Percentiles rank a stretch among this genome's conserved stretches.
These are phyloP conservation scores for Primulina tabacum DNA, from an alignment of 257 asterid genomes.

Conservation along the genomic window DNA sequence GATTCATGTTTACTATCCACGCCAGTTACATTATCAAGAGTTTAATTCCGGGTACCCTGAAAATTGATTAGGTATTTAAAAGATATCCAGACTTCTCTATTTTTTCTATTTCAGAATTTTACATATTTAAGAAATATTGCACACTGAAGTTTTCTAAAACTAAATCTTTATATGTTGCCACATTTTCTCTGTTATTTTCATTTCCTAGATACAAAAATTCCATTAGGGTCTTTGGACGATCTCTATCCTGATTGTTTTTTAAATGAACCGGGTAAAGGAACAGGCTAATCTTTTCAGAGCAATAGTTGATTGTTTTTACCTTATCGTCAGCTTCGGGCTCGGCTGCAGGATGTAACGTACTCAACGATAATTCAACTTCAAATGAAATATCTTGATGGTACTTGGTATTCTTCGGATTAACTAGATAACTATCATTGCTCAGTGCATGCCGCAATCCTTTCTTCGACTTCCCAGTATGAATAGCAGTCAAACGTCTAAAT, in stretches of 20 bases:
- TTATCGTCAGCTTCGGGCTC: not conserved
- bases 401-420: constrained; percentile 27
- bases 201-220: too few relatives aligned
- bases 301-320: not conserved
- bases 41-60: not conserved
- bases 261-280: too few relatives aligned
- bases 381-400: not conserved
- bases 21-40: not conserved
- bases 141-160: too few relatives aligned
- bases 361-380: not conserved
- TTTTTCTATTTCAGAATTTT: too few relatives aligned
- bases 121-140: not conserved
- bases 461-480: constrained; percentile 57
- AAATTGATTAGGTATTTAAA: not conserved
- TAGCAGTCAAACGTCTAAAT: constrained; percentile 61
- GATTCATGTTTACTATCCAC: not conserved
- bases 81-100: not conserved
- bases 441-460: constrained; percentile 62
- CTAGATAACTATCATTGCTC: constrained; percentile 37
- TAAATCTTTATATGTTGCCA: too few relatives aligned
- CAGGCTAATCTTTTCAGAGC: too few relatives aligned
- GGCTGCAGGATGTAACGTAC: not conserved
- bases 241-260: too few relatives aligned
- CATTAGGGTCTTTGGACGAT: too few relatives aligned
- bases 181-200: too few relatives aligned